Base-by-base conservation (phyloP, 306 rosid genomes). In the Quercus wislizeni region DNA sequence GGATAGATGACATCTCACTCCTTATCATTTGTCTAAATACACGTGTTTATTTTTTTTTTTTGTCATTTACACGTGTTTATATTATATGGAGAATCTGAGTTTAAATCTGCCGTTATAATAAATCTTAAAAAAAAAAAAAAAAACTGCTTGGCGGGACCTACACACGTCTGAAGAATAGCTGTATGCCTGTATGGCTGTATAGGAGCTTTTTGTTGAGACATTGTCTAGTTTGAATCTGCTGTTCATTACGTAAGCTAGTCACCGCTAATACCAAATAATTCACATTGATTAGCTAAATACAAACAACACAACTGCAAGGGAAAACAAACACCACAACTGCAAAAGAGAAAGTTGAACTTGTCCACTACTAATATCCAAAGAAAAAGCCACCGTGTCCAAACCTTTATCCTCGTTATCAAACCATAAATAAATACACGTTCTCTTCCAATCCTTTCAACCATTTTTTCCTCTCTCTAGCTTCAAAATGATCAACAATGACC, bases 401-500 rank as follows among this genome's bases (percentile, higher is more conserved):
- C 10, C 43, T 38, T 38, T 38, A 7, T 38, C 43, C 46, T 41
- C 46, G 46, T 41, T 41, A 41, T 41, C 12, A 41, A 41, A 8
- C 46, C 46, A 33, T 23, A 61, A 4, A 62, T 5, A 33, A 19
- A 19, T n/a, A 19, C 23, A 17, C 28, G 20, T 46, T 5, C 15
- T 19, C 35, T 15, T 0, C 4, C 67, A 18, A 33, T 1, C 41
- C 14, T 7, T 21, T 19, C 38, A 38, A 67, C 74, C 73, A 2
- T n/a, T 41, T 77, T 61, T 19, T 4, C 12, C 5, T 35, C 62
- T 58, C 63, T 52, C 21, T 28, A 2, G 57, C 62, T 7, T 73
- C 78, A 86, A 80, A 38, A 88, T 86, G 89, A 71, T 41, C 3
- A 41, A 41, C 46, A 0, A 41, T 41, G 2, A 77, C 80, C 84